phyloP scores from a whole-genome alignment of 192 early-diverging fungal species.

The Podila epigama region DNA sequence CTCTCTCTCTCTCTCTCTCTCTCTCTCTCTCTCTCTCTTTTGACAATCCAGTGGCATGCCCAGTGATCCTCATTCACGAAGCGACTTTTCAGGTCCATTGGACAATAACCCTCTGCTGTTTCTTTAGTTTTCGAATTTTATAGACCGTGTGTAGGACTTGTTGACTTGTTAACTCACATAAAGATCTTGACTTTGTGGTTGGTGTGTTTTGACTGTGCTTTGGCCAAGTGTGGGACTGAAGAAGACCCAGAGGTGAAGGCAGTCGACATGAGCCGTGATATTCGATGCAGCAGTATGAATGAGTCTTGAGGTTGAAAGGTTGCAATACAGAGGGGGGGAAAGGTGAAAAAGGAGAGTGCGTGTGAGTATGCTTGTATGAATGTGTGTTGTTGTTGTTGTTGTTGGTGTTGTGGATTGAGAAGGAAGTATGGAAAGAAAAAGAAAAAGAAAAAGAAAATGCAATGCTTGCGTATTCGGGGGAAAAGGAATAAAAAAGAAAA shows the following conservation, averaged over 20 bases:
- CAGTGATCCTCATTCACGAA: too few relatives aligned
- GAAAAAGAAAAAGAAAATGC: not conserved
- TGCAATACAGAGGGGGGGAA: too few relatives aligned
- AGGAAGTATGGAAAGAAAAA: not conserved
- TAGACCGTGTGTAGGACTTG: too few relatives aligned
- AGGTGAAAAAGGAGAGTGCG: not conserved
- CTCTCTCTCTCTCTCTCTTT: too few relatives aligned
- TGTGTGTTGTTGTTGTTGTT: not conserved
- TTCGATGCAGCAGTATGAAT: not conserved
- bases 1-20: too few relatives aligned
- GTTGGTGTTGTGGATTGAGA: not conserved
- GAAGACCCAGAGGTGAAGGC: not conserved
- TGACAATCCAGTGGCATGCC: too few relatives aligned
- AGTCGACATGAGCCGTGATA: not conserved
- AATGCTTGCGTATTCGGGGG: not conserved
- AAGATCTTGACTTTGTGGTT: constrained; percentile 51
- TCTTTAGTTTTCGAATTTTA: too few relatives aligned
- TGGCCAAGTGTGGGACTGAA: not conserved
- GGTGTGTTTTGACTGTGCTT: not conserved
- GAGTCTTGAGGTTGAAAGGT: too few relatives aligned
- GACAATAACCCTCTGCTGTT: too few relatives aligned
- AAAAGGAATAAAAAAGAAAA: not conserved
- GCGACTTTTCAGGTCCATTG: too few relatives aligned
- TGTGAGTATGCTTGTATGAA: not conserved
- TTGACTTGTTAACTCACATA: constrained; percentile 30